These are phyloP conservation scores for Phylloporus arenicola DNA, from an alignment of 768 basidiomycete species.

Conservation along the genomic window DNA sequence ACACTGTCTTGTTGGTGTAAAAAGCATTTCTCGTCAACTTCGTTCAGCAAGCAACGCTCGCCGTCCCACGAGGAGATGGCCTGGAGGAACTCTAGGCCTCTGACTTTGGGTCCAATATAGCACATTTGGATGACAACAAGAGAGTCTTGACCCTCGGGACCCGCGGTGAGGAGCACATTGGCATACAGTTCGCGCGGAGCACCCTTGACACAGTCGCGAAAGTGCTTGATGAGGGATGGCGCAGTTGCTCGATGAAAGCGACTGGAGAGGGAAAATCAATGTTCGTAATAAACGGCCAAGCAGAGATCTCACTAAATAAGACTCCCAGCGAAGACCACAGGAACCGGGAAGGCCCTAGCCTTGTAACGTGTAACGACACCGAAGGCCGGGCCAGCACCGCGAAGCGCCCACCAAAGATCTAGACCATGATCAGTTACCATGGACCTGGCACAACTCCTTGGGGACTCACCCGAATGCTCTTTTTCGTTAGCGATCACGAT, in stretches of 20 bases:
- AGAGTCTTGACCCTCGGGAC: slow-evolving; percentile 77
- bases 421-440: slow-evolving; percentile 2
- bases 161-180: slow-evolving; percentile 86
- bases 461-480: slow-evolving; percentile 56
- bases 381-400: slow-evolving; percentile 77
- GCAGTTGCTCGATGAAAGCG: slow-evolving; percentile 86
- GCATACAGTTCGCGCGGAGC: slow-evolving; percentile 86
- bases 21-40: slow-evolving; percentile 87
- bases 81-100: slow-evolving; percentile 72
- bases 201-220: slow-evolving; percentile 88
- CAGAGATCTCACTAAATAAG: slow-evolving; percentile 70
- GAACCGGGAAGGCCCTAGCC: slow-evolving; percentile 82
- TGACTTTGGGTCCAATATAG: slow-evolving; percentile 71
- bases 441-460: background rate
- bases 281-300: background rate
- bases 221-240: slow-evolving; percentile 83
- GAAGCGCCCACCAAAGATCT: slow-evolving; percentile 88
- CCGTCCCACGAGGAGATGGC: slow-evolving; percentile 89
- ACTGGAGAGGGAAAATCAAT: slow-evolving; percentile 36
- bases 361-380: slow-evolving; percentile 89
- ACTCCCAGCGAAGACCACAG: slow-evolving; percentile 89
- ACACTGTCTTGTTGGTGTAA: slow-evolving; percentile 88
- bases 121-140: slow-evolving; percentile 91
- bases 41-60: slow-evolving; percentile 79
- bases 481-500: slow-evolving; percentile 73